Evolutionary conservation across 1,284 basidiomycete genomes (phyloP).

Genomic region (Pseudozyma pruni): DNA sequence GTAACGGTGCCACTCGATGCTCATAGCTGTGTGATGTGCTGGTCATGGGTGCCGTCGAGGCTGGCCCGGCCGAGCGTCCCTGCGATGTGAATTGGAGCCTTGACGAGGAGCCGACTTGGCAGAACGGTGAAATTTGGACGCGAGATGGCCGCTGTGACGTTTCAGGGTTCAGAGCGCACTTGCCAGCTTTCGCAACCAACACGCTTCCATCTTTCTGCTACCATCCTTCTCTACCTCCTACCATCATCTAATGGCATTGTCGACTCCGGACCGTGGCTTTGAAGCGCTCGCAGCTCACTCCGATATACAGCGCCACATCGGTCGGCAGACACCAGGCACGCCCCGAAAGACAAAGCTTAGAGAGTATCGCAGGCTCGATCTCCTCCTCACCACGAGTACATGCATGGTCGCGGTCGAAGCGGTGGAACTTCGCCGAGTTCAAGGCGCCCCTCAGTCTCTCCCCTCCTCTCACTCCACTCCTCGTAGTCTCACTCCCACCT

Average conservation of each 20-base stretch:
- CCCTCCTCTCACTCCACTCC: neutral
- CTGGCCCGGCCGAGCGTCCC: too few species aligned
- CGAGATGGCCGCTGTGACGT: neutral
- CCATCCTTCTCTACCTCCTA: too few species aligned
- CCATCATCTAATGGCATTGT: too few species aligned
- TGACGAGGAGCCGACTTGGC: too few species aligned
- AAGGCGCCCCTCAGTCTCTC: neutral
- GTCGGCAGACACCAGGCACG: too few species aligned
- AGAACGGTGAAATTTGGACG: neutral
- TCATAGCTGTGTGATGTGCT: neutral
- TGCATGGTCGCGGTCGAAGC: conserved; percentile 30
- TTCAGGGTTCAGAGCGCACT: conserved; percentile 8
- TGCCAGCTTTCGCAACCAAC: neutral
- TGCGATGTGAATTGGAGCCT: too few species aligned
- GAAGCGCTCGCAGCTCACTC: too few species aligned
- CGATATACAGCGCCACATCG: too few species aligned
- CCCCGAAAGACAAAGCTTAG: too few species aligned
- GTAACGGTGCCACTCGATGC: conserved; percentile 2
- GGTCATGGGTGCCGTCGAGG: neutral
- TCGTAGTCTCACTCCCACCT: neutral
- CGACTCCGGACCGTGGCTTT: too few species aligned
- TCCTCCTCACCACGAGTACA: conserved; percentile 4
- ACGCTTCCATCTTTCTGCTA: too few species aligned
- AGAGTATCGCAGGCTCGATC: too few species aligned
- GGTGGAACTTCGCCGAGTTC: conserved; percentile 25